phyloP scores from a whole-genome alignment of 2,329 filamentous ascomycete species.

The Anthostomella pinea region DNA sequence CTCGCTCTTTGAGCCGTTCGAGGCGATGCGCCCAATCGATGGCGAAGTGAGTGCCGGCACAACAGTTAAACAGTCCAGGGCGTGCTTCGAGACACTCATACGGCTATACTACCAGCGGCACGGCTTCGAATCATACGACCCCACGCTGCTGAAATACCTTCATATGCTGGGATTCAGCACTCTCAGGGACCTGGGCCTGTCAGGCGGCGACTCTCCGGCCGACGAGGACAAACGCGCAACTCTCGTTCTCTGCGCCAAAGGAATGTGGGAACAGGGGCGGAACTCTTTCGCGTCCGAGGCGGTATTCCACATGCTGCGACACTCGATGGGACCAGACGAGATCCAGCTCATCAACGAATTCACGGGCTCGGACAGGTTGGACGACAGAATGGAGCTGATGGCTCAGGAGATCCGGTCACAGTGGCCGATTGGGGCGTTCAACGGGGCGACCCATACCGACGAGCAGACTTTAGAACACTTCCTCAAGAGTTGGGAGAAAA shows the following conservation, averaged over 20 bases:
- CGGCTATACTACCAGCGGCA: slow-evolving; percentile 32
- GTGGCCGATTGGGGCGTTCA: slow-evolving; percentile 26
- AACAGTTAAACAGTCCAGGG: slow-evolving; percentile 20
- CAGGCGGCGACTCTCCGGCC: slow-evolving; percentile 5
- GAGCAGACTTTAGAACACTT: slow-evolving; percentile 21
- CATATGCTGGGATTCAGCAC: slow-evolving; percentile 20
- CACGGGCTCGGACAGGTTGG: slow-evolving; percentile 12
- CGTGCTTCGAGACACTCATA: slow-evolving; percentile 27
- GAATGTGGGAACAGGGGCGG: slow-evolving; percentile 25
- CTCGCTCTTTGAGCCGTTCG: slow-evolving; percentile 28
- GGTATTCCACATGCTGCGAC: slow-evolving; percentile 17
- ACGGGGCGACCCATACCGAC: slow-evolving; percentile 8
- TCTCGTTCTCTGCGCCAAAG: slow-evolving; percentile 25
- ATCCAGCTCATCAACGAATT: slow-evolving; percentile 13
- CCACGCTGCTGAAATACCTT: slow-evolving; percentile 18
- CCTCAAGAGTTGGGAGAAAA: slow-evolving; percentile 14
- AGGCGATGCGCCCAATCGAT: slow-evolving; percentile 11
- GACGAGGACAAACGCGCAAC: slow-evolving; percentile 21
- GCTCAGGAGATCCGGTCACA: slow-evolving; percentile 18
- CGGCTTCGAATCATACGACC: slow-evolving; percentile 26
- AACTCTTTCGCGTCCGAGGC: slow-evolving; percentile 23
- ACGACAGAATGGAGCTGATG: slow-evolving; percentile 14
- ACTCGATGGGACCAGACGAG: slow-evolving; percentile 17
- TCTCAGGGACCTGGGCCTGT: slow-evolving; percentile 10
- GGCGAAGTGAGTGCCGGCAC: slow-evolving; percentile 7